Evolutionary conservation across 164 flowering plant species (phyloP).

Genomic region (Sedum album): DNA sequence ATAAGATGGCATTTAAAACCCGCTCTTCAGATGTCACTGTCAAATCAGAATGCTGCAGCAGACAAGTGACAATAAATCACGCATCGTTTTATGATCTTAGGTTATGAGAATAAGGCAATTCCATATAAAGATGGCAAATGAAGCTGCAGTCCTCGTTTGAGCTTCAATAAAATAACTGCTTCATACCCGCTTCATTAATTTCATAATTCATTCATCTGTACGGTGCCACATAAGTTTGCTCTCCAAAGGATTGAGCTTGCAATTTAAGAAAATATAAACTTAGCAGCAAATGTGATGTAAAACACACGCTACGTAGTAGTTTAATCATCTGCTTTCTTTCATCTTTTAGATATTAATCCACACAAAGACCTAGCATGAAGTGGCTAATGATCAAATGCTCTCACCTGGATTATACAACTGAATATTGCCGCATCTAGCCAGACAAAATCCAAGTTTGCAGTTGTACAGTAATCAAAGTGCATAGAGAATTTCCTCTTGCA

Average conservation of each 20-base stretch:
- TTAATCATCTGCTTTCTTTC: neutral
- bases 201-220: neutral
- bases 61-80: conserved; percentile 6
- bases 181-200: neutral
- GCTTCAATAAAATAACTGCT: neutral
- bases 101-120: neutral
- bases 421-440: conserved; percentile 61
- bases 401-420: conserved; percentile 69
- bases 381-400: conserved; percentile 15
- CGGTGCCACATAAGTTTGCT: neutral
- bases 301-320: neutral
- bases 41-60: conserved; percentile 80
- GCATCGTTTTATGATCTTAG: neutral
- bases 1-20: conserved; percentile 73
- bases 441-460: conserved; percentile 67
- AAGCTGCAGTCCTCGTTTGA: neutral
- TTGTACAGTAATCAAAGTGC: conserved; percentile 90
- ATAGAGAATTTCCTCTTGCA: conserved; percentile 67
- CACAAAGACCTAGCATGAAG: neutral
- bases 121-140: neutral
- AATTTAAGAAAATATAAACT: no score
- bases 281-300: neutral
- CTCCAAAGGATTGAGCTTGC: neutral
- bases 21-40: conserved; percentile 91
- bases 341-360: neutral